A percentile compares a stretch with the other conserved stretches of the same genome.
Conservation (phyloP, 495 filamentous ascomycete species). For the Lichina pygmaea region DNA sequence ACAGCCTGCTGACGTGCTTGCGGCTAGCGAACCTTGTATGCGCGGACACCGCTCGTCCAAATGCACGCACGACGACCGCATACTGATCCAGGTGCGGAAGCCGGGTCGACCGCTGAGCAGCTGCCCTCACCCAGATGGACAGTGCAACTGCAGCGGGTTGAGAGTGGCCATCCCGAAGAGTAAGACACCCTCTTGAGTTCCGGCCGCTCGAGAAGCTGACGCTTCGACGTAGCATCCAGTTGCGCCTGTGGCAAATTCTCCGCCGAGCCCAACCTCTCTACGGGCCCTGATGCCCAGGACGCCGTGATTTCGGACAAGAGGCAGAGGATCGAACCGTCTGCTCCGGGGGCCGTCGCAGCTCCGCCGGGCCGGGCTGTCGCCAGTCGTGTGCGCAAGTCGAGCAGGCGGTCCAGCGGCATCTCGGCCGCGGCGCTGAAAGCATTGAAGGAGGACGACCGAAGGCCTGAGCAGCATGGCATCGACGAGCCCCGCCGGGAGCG, state of each 20-base stretch:
- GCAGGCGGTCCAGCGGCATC: too few species aligned
- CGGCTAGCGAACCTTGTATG: slow-evolving; percentile 48
- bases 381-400: too few species aligned
- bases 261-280: too few species aligned
- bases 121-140: slow-evolving; percentile 44
- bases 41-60: slow-evolving; percentile 67
- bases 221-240: background rate
- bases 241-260: background rate
- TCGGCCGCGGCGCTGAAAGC: too few species aligned
- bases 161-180: slow-evolving; percentile 3
- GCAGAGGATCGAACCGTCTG: too few species aligned
- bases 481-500: too few species aligned
- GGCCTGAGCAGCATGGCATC: too few species aligned
- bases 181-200: background rate
- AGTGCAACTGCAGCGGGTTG: slow-evolving; percentile 25
- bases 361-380: too few species aligned
- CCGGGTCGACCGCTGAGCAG: slow-evolving; percentile 52
- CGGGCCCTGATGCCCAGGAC: too few species aligned
- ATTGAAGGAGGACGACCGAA: too few species aligned
- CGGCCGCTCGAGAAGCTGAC: background rate
- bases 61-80: slow-evolving; percentile 47
- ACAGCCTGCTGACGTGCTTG: background rate
- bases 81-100: slow-evolving; percentile 57
- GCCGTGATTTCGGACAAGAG: too few species aligned
- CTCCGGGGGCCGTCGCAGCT: too few species aligned